Conservation (phyloP, 495 filamentous ascomycete species). For the Aspergillus cristatus region DNA sequence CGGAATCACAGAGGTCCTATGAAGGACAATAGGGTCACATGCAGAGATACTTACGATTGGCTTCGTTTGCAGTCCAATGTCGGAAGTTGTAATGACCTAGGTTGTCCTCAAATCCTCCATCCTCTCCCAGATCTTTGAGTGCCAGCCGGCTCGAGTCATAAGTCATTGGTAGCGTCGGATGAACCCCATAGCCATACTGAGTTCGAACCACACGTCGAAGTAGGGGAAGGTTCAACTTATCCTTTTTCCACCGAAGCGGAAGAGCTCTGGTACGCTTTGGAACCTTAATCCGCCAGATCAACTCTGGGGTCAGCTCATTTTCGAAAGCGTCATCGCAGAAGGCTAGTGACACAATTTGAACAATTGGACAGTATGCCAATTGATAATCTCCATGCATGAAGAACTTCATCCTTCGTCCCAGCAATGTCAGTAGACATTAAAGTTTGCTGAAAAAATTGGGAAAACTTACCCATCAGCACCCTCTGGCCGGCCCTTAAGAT, state of each 20-base stretch:
- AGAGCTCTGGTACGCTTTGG: conserved; percentile 14
- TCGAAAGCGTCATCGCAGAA: conserved; percentile 19
- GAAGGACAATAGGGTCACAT: conserved; percentile 1
- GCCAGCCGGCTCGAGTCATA: conserved; percentile 9
- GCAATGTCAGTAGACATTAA: conserved; percentile 3
- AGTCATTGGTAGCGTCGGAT: conserved; percentile 7
- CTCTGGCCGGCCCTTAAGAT: conserved; percentile 21
- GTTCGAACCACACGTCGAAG: conserved; percentile 15
- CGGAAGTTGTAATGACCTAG: conserved; percentile 24
- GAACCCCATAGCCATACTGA: conserved; percentile 15
- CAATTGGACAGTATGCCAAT: conserved; percentile 21
- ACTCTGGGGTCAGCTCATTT: conserved; percentile 21
- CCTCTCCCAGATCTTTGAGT: neutral
- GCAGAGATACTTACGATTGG: conserved; percentile 16
- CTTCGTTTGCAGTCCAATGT: conserved; percentile 22
- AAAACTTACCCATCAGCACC: conserved; percentile 16
- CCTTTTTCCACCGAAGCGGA: conserved; percentile 15
- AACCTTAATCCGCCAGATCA: conserved; percentile 20
- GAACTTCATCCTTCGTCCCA: conserved; percentile 19
- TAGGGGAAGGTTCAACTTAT: conserved; percentile 18
- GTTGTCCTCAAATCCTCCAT: conserved; percentile 18
- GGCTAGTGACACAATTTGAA: conserved; percentile 20
- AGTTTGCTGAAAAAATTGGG: conserved; percentile 1
- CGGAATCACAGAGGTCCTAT: conserved; percentile 1
- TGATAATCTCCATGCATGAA: conserved; percentile 24